Evolutionary conservation across 495 filamentous ascomycete genomes (phyloP), one percentile per base, ranked within the genome.

Genomic region (Neurospora tetraspora): DNA sequence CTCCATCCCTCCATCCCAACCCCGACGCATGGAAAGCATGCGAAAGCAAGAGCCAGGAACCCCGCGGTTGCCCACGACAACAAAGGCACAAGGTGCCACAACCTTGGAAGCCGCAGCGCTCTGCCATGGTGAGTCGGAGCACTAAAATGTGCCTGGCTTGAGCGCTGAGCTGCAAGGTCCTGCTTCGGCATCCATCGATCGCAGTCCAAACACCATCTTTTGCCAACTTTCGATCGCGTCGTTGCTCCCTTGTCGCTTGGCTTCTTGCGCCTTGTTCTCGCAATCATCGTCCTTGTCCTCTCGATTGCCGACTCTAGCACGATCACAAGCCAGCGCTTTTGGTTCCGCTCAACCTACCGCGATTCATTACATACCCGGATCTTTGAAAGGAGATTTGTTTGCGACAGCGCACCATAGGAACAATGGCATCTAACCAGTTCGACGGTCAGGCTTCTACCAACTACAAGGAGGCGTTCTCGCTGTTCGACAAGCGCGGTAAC

Each of bases 381-480:
- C 36, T 11, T 69, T 69, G 18, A 43, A 71, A 27, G 14, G 43
- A 74, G 38, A 68, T 47, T 20, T 36, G 18, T 27, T 40, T 23
- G 27, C 31, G 65, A 65, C 37, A 23, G 23, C 31, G 59, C 70
- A 65, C 72, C 34, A 73, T 38, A 73, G 36, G 77, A 75, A 78
- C 40, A 73, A 87, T 86, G 85, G 77, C 82, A 39, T 79, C 85
- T 85, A 86, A 85, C 71, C 77, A 84, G 71, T 82, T 78, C 73
- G 82, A 83, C 70, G 75, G 77, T 70, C 89, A 97, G 94, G 93
- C 95, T 85, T 94, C 93, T 71, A 98, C 96, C 81, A 98, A 99
- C 90, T 99, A 98, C 93, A 98, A 98, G 87, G 96, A 99, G 91
- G 96, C 96, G 74, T 99, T 99, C 87, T 93, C 94, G 69, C 93